Base-by-base conservation (phyloP, 2,329 filamentous ascomycete species). In the Fusarium sp. region DNA sequence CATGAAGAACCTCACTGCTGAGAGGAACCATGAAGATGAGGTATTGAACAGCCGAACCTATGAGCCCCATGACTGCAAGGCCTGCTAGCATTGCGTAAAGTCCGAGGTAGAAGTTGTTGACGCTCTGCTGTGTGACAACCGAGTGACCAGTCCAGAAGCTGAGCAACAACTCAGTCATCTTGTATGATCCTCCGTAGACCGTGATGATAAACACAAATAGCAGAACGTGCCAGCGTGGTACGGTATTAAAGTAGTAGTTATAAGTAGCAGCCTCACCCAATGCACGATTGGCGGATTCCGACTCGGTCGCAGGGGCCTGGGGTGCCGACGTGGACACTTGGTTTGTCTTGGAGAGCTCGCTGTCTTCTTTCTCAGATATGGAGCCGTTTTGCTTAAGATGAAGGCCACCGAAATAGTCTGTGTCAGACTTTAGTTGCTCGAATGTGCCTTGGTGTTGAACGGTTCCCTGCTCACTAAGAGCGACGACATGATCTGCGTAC, bases 101-200 rank as follows among this genome's bases (percentile, higher is more conserved):
- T 22, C 62, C 62, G 28, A 66, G 64, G 22, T 67, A 67, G 43
- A 62, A 66, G 26, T 50, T 62, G 31, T 67, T 67, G 13, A 44
- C 39, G 17, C 39, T 51, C 17, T 62, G 57, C 22, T 54, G 51
- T 6, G 49, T 62, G 21, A 47, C 11, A 14, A 49, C 51, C 28
- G 62, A 46, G 19, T 65, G 50, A 2, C 50, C 56, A 10, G 62
- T 66, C 64, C 64, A 67, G 33, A 62, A 67, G 36, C 62, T 67
- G 17, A 67, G 52, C 9, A 67, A 22, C 10, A 67, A 21, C 38
- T 66, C 64, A 3, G 64, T 67, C 64, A 66, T 66, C 36, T 66
- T 62, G 42, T 62, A 65, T 15, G 57, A 26, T 34, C 55, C 63
- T 5, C 43, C 61, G 26, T 61, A 57, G 17, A 65, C 15, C 9